Percentiles rank a stretch among this genome's conserved stretches.
Evolutionary conservation across 768 basidiomycete genomes (phyloP).

Genomic region (Pisolithus marmoratus): DNA sequence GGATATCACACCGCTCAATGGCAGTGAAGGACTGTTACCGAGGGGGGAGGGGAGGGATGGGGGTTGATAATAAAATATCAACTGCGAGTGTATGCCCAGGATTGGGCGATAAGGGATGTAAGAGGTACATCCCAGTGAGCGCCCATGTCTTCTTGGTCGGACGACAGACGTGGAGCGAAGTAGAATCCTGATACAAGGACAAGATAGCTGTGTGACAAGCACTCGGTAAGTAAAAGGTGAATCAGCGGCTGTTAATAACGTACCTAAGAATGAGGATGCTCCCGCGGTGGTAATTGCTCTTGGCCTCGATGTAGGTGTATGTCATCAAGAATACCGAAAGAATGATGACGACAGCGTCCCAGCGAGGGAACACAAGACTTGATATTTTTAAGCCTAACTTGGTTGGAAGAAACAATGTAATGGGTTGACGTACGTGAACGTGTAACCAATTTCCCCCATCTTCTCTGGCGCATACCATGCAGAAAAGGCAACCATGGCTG

Average conservation of each 20-base stretch:
- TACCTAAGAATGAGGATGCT: conserved; percentile 93
- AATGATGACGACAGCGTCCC: conserved; percentile 94
- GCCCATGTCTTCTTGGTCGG: conserved; percentile 14
- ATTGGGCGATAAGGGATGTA: conserved; percentile 1
- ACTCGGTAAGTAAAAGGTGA: background rate
- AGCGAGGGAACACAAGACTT: conserved; percentile 95
- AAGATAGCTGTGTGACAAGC: conserved; percentile 58
- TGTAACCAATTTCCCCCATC: conserved; percentile 82
- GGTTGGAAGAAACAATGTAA: background rate
- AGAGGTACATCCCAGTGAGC: conserved; percentile 3
- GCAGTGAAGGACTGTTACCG: no score
- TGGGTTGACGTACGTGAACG: conserved; percentile 75
- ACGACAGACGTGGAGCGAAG: conserved; percentile 58
- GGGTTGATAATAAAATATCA: background rate
- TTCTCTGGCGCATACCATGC: conserved; percentile 87
- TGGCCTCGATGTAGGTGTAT: conserved; percentile 99
- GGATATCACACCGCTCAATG: background rate
- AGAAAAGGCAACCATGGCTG: conserved; percentile 98
- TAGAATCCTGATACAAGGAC: conserved; percentile 91
- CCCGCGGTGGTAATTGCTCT: conserved; percentile 95
- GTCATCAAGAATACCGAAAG: conserved; percentile 97
- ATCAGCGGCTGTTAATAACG: background rate
- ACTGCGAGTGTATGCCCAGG: background rate
- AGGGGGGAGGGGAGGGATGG: background rate
- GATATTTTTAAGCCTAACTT: background rate